Evolutionary conservation across 2,329 filamentous ascomycete genomes (phyloP), one percentile per base, ranked within the genome.

Genomic region (Monosporascus ibericus): DNA sequence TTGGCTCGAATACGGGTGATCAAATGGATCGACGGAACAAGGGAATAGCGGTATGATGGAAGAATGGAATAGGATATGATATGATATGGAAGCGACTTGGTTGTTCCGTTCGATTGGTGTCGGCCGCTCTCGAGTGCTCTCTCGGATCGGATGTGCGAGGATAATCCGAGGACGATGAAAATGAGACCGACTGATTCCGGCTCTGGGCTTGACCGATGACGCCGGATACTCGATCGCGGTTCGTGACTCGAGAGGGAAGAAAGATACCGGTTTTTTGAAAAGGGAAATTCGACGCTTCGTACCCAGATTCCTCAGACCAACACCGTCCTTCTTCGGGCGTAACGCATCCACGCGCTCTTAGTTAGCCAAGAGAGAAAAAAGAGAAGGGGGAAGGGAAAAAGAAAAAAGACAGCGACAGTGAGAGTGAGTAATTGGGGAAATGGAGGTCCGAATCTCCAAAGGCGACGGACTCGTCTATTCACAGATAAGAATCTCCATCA

Each of bases 401-500:
- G 11, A 17, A 11, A 20, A 18, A 18, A 11, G 9, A 40, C 17
- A 18, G 38, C 6, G 38, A 40, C 6, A 9, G 38, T n/a, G 38
- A 40, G 38, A 20, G 38, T n/a, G 17, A 40, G 38, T n/a, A 20
- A 6, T 8, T 9, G 18, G 38, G 38, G 22, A 8, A 27, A 27
- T 46, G 42, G 42, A 46, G 42, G 42, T 30, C 42, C 42, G 25
- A 46, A 46, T 22, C 42, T 46, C 42, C 42, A 46, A 30, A 46
- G 22, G 11, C 15, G 22, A 18, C n/a, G 40, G 42, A 22, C 38
- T n/a, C 7, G 24, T 25, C 42, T 46, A 46, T 46, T 46, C 42
- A 46, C 42, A 46, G 42, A 46, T 27, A 46, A 30, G 42, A 46
- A 46, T 46, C 42, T 30, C 42, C 42, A 46, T 46, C 42, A 46